Base-by-base conservation (phyloP, 768 basidiomycete genomes). In the Auriscalpium microsporum region DNA sequence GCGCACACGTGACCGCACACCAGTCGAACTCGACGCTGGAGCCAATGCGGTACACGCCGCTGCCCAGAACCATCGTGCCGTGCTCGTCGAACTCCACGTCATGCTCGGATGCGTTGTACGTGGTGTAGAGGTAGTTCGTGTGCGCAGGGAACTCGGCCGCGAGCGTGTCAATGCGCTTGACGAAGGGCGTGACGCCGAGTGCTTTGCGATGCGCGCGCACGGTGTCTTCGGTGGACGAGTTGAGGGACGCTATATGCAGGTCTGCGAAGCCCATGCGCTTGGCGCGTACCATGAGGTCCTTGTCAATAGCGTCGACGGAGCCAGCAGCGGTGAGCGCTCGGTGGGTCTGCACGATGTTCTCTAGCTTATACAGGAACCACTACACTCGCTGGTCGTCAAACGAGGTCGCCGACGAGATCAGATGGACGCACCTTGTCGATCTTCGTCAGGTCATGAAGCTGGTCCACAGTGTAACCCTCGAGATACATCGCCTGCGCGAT, bases 11-110 rank as follows among this genome's bases (percentile, higher is more conserved):
- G 42, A 99, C 96, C n/a, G 96, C 95, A 69, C 96, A 99, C 96
- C 96, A 99, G 70, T 99, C 96, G 68, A 99, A 99, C 76, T 99
- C 96, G 67, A 99, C 96, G 61, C 90, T 94, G 70, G 89, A 92
- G 47, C 96, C 96, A 63, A 99, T 98, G 57, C 96, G 87, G 73
- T 99, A 98, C 19, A 99, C 96, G 63, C 96, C 96, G 57, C 88
- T 91, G 23, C 96, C 96, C 21, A 98, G 84, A 21, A 99, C 95
- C 91, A 98, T 96, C n/a, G 94, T 98, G 45, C 96, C 96, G 62
- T 96, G 83, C 63, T 98, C 95, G 65, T 94, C 78, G 67, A 98
- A 98, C 19, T 90, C 82, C 67, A 99, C 87, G 64, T 99, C 96
- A 63, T 99, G 96, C 58, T 87, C 82, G 0, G 91, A 87, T 3